These are phyloP conservation scores for Apiotrichum mycotoxinovorans DNA, from an alignment of 1,284 basidiomycete species.

Conservation along the genomic window DNA sequence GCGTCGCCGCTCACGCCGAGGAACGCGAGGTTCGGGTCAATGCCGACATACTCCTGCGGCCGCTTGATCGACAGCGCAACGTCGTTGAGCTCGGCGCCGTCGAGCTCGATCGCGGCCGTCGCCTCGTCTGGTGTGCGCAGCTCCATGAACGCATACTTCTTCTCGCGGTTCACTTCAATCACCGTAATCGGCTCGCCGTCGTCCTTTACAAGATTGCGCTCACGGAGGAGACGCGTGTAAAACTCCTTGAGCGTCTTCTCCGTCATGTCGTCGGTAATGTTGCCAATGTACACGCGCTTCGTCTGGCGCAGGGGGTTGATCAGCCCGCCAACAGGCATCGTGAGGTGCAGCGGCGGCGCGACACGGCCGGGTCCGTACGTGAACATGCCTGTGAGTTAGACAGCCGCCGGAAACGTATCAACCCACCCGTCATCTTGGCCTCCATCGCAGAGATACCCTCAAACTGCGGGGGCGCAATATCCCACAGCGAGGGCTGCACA, in stretches of 20 bases:
- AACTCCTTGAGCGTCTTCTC: conserved; percentile 85
- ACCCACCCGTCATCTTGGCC: conserved; percentile 89
- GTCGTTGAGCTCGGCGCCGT: conserved; percentile 83
- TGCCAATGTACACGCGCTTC: conserved; percentile 91
- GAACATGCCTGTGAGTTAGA: conserved; percentile 37
- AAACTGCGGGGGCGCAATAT: conserved; percentile 90
- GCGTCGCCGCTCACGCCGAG: conserved; percentile 96
- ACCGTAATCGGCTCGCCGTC: conserved; percentile 84
- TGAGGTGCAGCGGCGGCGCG: conserved; percentile 43
- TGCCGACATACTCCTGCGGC: conserved; percentile 85
- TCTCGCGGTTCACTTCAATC: conserved; percentile 95
- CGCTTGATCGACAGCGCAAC: conserved; percentile 90
- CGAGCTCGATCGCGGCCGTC: conserved; percentile 92
- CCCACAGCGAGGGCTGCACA: conserved; percentile 88
- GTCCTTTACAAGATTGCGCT: conserved; percentile 75
- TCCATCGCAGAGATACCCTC: conserved; percentile 91
- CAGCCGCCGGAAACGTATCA: neutral
- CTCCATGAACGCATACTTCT: conserved; percentile 97
- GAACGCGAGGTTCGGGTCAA: conserved; percentile 64
- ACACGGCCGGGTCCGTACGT: conserved; percentile 45
- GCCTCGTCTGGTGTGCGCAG: conserved; percentile 96
- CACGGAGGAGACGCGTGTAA: conserved; percentile 93
- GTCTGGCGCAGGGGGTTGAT: conserved; percentile 86
- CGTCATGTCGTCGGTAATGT: conserved; percentile 85
- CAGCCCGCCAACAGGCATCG: conserved; percentile 54